Evolutionary conservation across 106 monocot genomes (phyloP).

Genomic region (Acorus gramineus): DNA sequence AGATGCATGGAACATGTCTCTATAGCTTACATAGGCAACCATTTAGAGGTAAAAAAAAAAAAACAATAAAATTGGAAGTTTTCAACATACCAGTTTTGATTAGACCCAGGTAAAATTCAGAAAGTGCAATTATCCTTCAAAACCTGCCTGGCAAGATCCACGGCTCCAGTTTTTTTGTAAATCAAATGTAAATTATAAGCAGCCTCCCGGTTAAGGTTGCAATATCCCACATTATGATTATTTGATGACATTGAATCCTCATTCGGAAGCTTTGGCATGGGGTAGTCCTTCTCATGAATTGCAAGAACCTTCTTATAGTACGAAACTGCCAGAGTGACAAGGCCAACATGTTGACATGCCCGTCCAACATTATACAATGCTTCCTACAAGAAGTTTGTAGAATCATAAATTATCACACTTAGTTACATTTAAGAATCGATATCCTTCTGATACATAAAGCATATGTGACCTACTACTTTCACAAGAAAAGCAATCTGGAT

Average conservation of each 20-base stretch:
- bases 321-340: constrained; percentile 60
- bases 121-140: constrained; percentile 58
- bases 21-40: too few species aligned
- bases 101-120: constrained; percentile 19
- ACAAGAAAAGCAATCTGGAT: too few species aligned
- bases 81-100: constrained; percentile 11
- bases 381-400: constrained; percentile 32
- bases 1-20: too few species aligned
- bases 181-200: constrained; percentile 94
- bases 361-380: constrained; percentile 78
- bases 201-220: constrained; percentile 70
- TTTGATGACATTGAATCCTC: constrained; percentile 20
- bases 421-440: too few species aligned
- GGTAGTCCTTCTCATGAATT: constrained; percentile 49
- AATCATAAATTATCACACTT: too few species aligned
- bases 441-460: too few species aligned
- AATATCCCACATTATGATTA: constrained; percentile 40
- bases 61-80: too few species aligned
- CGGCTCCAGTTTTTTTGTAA: constrained; percentile 83
- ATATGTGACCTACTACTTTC: too few species aligned
- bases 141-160: constrained; percentile 83
- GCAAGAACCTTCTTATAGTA: constrained; percentile 85
- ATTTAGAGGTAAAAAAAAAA: too few species aligned
- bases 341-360: constrained; percentile 87
- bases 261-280: constrained; percentile 57